phyloP scores from a whole-genome alignment of 1,139 yeast genomes.

The Tardiomyces digboiensis region DNA sequence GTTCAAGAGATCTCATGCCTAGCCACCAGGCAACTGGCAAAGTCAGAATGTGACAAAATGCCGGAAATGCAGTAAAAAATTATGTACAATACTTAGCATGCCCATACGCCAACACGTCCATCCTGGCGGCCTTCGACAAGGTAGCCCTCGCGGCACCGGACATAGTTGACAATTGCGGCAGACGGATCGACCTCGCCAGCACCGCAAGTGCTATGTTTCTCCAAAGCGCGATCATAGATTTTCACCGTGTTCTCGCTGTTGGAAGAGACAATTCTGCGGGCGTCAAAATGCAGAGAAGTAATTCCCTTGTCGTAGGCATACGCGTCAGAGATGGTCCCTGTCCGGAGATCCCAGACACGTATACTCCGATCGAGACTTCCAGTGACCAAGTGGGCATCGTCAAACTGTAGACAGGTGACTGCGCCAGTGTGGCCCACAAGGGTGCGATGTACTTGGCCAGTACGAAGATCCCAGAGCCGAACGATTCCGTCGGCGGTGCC shows the following conservation, averaged over 20 bases:
- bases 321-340: conserved; percentile 52
- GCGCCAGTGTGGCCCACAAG: conserved; percentile 65
- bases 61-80: too few relatives aligned
- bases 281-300: conserved; percentile 45
- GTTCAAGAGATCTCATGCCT: too few relatives aligned
- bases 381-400: conserved; percentile 49
- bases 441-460: conserved; percentile 57
- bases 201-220: conserved; percentile 44
- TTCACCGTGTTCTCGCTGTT: conserved; percentile 40
- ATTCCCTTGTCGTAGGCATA: conserved; percentile 48
- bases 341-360: conserved; percentile 64
- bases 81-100: too few relatives aligned
- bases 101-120: conserved; percentile 56
- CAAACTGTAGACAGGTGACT: conserved; percentile 60
- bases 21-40: too few relatives aligned
- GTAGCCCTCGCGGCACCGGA: conserved; percentile 50
- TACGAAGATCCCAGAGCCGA: conserved; percentile 65
- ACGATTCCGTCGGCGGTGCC: conserved; percentile 73
- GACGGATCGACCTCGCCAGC: conserved; percentile 26
- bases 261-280: conserved; percentile 42
- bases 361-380: conserved; percentile 58
- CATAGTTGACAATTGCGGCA: conserved; percentile 29
- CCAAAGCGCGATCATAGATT: conserved; percentile 45
- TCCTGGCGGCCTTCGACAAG: conserved; percentile 50
- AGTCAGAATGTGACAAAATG: too few relatives aligned